Evolutionary conservation across 805 yeast genomes (phyloP), one percentile per base, ranked within the genome.

Genomic region (Saitoella complicata): DNA sequence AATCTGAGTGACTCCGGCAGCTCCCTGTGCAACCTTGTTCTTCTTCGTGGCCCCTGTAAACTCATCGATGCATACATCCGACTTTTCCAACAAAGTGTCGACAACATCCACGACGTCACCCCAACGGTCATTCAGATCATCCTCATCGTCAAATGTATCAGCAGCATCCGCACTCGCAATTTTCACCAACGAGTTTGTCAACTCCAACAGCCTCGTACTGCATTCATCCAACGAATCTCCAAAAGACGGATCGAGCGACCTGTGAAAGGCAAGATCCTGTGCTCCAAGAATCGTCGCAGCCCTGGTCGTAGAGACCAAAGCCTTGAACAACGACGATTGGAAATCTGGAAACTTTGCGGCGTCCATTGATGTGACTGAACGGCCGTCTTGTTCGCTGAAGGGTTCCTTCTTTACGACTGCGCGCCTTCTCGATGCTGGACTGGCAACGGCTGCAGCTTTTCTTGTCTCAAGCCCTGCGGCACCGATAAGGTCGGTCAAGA

Each of bases 81-180:
- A 46, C 49, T 73, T 80, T 57, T 88, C 98, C 49, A 83, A 75
- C 34, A 83, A 59, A 12, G 67, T 61, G 53, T 88, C 97, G 43
- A 87, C 58, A 0, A 74, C 59, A 49, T 76, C 72, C 35, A 79
- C 69, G 1, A 87, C 61, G 21, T 66, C 63, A 40, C 71, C 71
- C 94, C 94, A 82, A 31, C 69, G 11, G 7, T 65, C 67, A 4
- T 62, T 58, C 1, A 77, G 52, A 6, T 66, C 64, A 1, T 70
- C 75, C 29, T 65, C 64, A 1, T 72, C 73, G 9, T 42, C 45
- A n/a, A 59, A 52, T 30, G 56, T 62, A 5, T 42, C 50, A 4
- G 46, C 49, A n/a, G 34, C 21, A n/a, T 65, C 51, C 9, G 21
- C 38, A 31, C 39, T 45, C 8, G 38, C 43, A n/a, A 42, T 29